These are phyloP conservation scores for Microcera coccophila DNA, from an alignment of 2,329 filamentous ascomycete species.

Conservation along the genomic window DNA sequence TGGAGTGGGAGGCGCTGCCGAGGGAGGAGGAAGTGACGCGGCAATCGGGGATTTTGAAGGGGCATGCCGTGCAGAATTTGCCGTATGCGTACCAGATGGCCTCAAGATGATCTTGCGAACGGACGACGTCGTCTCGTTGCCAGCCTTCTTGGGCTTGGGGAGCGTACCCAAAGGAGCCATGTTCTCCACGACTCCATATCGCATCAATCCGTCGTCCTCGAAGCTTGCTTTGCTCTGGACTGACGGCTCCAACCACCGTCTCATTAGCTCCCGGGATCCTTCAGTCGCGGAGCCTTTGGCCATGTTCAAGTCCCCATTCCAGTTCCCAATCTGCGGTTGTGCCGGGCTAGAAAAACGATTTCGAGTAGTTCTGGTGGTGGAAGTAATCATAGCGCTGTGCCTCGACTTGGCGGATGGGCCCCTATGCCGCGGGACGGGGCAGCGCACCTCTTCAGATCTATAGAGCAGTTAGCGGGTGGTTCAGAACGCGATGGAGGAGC, in stretches of 20 bases:
- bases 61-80: conserved; percentile 17
- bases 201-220: conserved; percentile 70
- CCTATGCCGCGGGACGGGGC: conserved; percentile 24
- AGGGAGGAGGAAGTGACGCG: conserved; percentile 20
- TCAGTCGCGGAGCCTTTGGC: conserved; percentile 32
- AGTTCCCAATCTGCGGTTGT: conserved; percentile 29
- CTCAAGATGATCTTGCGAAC: conserved; percentile 47
- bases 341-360: conserved; percentile 57
- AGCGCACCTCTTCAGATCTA: background rate
- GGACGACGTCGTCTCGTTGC: conserved; percentile 24
- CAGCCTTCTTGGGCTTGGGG: conserved; percentile 53
- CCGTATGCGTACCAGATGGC: conserved; percentile 31
- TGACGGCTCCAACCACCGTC: conserved; percentile 56
- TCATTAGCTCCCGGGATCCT: conserved; percentile 48
- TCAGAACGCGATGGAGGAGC: conserved; percentile 1
- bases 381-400: conserved; percentile 37
- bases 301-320: conserved; percentile 36
- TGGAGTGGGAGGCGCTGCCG: conserved; percentile 20
- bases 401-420: conserved; percentile 7
- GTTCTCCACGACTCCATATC: conserved; percentile 72
- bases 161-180: conserved; percentile 78
- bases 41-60: conserved; percentile 12
- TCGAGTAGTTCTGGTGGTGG: conserved; percentile 48
- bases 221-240: conserved; percentile 65
- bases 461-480: background rate